Percentiles rank a stretch among this genome's conserved stretches.
Evolutionary conservation across 148 eudicot genomes (phyloP).

Genomic region (Pouteria glomerata): DNA sequence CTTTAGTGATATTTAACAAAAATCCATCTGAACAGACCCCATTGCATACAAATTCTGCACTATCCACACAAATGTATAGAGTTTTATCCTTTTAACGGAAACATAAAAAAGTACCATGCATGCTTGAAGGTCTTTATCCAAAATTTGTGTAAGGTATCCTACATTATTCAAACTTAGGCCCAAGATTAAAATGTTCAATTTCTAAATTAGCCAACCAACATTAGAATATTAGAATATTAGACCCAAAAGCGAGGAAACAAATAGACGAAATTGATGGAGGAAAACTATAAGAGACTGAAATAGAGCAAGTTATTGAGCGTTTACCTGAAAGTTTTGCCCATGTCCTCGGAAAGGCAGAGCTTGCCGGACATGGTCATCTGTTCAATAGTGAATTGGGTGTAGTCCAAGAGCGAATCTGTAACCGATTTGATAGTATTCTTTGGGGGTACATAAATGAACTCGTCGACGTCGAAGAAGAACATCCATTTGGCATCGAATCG

Average conservation of each 20-base stretch:
- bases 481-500: conserved; percentile 62
- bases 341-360: conserved; percentile 55
- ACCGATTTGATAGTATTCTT: conserved; percentile 33
- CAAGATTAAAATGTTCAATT: neutral
- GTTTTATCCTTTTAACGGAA: too few species aligned
- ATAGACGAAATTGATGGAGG: neutral
- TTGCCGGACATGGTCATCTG: conserved; percentile 60
- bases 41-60: too few species aligned
- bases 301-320: neutral
- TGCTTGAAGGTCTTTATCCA: too few species aligned
- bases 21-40: too few species aligned
- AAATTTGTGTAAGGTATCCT: too few species aligned
- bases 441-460: conserved; percentile 40
- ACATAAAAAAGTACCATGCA: too few species aligned
- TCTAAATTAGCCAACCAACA: too few species aligned
- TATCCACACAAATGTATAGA: too few species aligned
- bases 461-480: conserved; percentile 74
- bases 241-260: too few species aligned
- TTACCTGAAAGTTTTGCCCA: conserved; percentile 38
- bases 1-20: neutral
- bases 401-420: conserved; percentile 38
- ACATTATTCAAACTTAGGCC: neutral
- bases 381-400: conserved; percentile 53
- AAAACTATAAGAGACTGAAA: neutral
- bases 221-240: too few species aligned